These are phyloP conservation scores for Volvox africanus DNA, from an alignment of 139 green algal genomes.

Conservation along the genomic window DNA sequence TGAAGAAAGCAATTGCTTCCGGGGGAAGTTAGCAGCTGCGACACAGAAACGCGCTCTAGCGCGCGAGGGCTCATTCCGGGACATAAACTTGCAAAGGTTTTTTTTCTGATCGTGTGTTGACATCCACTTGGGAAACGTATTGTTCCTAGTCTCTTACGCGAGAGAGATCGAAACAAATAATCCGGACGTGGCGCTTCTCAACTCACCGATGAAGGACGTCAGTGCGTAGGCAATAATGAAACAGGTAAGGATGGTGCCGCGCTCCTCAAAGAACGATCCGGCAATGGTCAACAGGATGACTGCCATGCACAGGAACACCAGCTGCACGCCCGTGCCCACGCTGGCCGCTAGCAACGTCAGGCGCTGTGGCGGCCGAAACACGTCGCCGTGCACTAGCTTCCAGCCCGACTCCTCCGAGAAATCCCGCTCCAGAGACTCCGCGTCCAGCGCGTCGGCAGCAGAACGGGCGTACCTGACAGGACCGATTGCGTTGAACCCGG, in stretches of 20 bases:
- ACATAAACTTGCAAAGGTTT: too few species aligned
- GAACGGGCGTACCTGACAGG: constrained; percentile 32
- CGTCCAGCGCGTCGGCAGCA: constrained; percentile 65
- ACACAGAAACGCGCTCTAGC: too few species aligned
- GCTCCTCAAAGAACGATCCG: constrained; percentile 75
- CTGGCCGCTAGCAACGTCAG: constrained; percentile 84
- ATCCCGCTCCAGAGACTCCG: constrained; percentile 91
- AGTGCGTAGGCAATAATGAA: constrained; percentile 97
- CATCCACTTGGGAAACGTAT: too few species aligned
- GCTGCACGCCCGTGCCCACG: constrained; percentile 85
- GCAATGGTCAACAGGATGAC: constrained; percentile 95
- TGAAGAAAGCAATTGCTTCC: too few species aligned
- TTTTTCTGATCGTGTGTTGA: too few species aligned
- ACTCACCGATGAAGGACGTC: constrained; percentile 85
- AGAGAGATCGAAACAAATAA: too few species aligned
- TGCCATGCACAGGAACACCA: constrained; percentile 84
- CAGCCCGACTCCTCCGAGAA: constrained; percentile 94
- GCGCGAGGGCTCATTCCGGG: too few species aligned
- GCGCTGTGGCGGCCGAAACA: constrained; percentile 89
- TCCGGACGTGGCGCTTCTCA: too few species aligned
- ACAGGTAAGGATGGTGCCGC: constrained; percentile 92
- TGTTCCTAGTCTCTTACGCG: too few species aligned
- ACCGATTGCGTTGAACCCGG: too few species aligned
- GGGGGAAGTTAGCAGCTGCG: too few species aligned
- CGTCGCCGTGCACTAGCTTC: constrained; percentile 98